Base-by-base conservation (phyloP, 306 rosid species). In the Cyclanthera cordifolia region DNA sequence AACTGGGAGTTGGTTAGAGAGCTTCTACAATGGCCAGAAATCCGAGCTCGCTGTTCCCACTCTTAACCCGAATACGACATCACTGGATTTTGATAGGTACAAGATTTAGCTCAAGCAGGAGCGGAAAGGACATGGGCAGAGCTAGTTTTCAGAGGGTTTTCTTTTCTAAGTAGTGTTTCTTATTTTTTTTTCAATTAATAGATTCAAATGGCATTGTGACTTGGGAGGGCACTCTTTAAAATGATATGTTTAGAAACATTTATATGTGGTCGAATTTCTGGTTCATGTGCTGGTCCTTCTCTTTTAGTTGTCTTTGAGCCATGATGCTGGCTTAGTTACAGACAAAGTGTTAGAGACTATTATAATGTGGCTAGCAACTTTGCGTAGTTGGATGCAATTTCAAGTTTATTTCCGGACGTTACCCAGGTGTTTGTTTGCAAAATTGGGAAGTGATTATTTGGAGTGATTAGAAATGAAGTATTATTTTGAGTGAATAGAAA, bases 211-310 rank as follows among this genome's bases (percentile, higher is more conserved):
- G 28, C 69, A 68, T 46, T 78, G 80, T 78, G 75, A 54, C 70
- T 76, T 47, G 74, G 78, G 76, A n/a, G n/a, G 77, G 65, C 47
- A 66, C 71, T 66, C 55, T 66, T 66, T 66, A 15, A 46, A 66
- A 7, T 45, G 2, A 14, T 7, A 39, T 47, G 15, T 45, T 64
- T 64, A 46, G 72, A 67, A 14, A 16, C 68, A 37, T 61, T 39
- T 2, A 39, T 37, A 73, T 78, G 17, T 9, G 53, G 27, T 45
- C 21, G 45, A 24, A 45, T 61, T 19, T 63, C 69, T 41, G 69
- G 43, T 63, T 28, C 32, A 63, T 5, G 45, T 37, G 47, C 51
- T 17, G 16, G 20, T 37, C n/a, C 50, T 19, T 39, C 68, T 61
- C 50, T 61, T 39, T 61, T 37, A 39, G 43, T 61, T 37, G 68